phyloP scores from a whole-genome alignment of 202 grass and related monocot species.

The Dendrocalamus latiflorus region DNA sequence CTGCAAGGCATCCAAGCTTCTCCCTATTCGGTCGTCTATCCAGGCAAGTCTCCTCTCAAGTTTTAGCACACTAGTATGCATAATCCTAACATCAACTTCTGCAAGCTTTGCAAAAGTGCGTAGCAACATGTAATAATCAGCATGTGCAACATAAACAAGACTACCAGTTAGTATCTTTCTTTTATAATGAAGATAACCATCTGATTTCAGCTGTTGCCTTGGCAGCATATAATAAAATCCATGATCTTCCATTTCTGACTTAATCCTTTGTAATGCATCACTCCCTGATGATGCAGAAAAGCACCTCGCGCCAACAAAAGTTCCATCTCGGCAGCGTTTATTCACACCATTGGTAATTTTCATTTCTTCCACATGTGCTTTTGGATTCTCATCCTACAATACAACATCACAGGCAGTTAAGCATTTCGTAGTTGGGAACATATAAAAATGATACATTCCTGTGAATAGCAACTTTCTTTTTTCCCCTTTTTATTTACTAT shows the following conservation, averaged over 20 bases:
- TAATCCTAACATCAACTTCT: conserved; percentile 57
- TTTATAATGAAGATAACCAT: conserved; percentile 67
- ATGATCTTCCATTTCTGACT: conserved; percentile 66
- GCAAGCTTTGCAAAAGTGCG: conserved; percentile 69
- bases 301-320: neutral
- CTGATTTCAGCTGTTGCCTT: conserved; percentile 21
- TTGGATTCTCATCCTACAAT: conserved; percentile 33
- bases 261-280: conserved; percentile 44
- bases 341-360: conserved; percentile 18
- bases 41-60: conserved; percentile 66
- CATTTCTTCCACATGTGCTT: conserved; percentile 2
- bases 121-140: conserved; percentile 89
- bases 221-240: conserved; percentile 56
- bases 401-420: neutral
- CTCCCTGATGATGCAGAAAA: conserved; percentile 18
- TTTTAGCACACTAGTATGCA: conserved; percentile 67
- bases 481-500: neutral
- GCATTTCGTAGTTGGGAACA: neutral
- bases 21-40: conserved; percentile 50
- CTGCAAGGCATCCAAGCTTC: conserved; percentile 38
- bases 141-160: conserved; percentile 59
- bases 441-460: neutral
- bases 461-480: neutral
- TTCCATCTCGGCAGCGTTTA: conserved; percentile 29
- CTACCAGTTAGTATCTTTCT: conserved; percentile 38